Evolutionary conservation across 2,329 filamentous ascomycete species (phyloP), one percentile per base, ranked within the genome.

Genomic region (Anthostomella pinea): DNA sequence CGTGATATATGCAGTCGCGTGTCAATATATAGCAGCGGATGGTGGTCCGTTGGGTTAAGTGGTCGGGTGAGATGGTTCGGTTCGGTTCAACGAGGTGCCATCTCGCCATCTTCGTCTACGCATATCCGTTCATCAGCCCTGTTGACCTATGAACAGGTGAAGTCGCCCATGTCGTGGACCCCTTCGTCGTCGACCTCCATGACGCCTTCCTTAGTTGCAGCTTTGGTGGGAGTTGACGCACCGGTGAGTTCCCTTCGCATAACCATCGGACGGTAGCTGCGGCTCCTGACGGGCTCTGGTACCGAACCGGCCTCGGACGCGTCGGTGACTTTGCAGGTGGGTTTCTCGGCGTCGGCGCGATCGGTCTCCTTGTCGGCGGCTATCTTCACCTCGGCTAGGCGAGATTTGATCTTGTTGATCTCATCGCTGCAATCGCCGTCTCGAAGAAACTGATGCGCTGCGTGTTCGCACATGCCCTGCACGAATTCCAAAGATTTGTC

Each of bases 361-460:
- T 74, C 70, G 45, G 79, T 71, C 59, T 86, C 80, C 33, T 70
- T 70, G 26, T 69, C 69, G 11, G 83, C 79, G 35, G 78, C 65
- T 20, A 76, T 73, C 33, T 81, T 69, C 1, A 88, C 79, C 37
- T 82, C 73, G 7, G 65, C 64, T 27, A 94, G 75, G 11, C 79
- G 77, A 39, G 72, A 69, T 54, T 81, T 77, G 35, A 90, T 83
- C 30, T 79, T 82, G 17, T 72, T 69, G 24, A 95, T 74, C 60
- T 95, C 87, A 13, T 79, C 75, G n/a, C 70, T 75, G 62, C 90
- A 95, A 54, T 93, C 84, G 8, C 89, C 90, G 35, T 89, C 85
- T 16, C 90, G 80, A n/a, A 96, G 70, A 43, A 93, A 88, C 54
- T 94, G 87, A 56, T 95, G 89, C 0, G 90, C 90, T 3, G 85